phyloP scores from a whole-genome alignment of 148 eudicot species.

The Vaccinium myrtillus region DNA sequence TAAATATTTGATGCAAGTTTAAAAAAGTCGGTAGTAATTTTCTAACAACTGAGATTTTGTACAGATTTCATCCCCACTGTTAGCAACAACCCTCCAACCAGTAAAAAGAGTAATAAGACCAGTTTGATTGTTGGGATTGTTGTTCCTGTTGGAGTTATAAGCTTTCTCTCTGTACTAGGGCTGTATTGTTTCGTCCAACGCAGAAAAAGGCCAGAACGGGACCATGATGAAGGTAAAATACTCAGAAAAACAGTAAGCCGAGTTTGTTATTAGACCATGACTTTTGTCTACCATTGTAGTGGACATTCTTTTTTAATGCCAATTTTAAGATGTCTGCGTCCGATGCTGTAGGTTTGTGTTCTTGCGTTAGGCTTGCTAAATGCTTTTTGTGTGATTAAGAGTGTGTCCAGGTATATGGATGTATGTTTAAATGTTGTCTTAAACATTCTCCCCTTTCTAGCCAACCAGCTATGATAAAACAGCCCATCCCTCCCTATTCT shows the following conservation, averaged over 20 bases:
- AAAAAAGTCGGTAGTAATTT: background rate
- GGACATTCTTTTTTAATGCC: background rate
- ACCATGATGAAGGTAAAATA: constrained; percentile 59
- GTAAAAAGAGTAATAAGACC: constrained; percentile 35
- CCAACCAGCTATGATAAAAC: background rate
- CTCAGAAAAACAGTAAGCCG: background rate
- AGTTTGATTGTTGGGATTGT: constrained; percentile 69
- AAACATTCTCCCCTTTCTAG: background rate
- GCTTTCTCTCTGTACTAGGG: constrained; percentile 42
- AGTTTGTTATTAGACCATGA: constrained; percentile 14
- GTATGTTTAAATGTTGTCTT: background rate
- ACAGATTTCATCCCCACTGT: constrained; percentile 72
- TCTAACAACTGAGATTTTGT: constrained; percentile 18
- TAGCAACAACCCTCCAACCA: constrained; percentile 36
- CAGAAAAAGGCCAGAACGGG: constrained; percentile 34
- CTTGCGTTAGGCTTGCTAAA: background rate
- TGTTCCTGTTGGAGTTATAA: constrained; percentile 43
- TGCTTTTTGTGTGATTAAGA: background rate
- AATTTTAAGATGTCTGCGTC: background rate
- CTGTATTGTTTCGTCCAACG: constrained; percentile 37
- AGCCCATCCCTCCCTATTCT: background rate
- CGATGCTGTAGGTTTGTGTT: background rate
- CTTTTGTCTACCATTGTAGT: background rate
- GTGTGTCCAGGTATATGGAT: background rate
- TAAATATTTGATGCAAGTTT: background rate